Evolutionary conservation across 2,329 filamentous ascomycete species (phyloP), one percentile per base, ranked within the genome.

Genomic region (Penicillium sp.): DNA sequence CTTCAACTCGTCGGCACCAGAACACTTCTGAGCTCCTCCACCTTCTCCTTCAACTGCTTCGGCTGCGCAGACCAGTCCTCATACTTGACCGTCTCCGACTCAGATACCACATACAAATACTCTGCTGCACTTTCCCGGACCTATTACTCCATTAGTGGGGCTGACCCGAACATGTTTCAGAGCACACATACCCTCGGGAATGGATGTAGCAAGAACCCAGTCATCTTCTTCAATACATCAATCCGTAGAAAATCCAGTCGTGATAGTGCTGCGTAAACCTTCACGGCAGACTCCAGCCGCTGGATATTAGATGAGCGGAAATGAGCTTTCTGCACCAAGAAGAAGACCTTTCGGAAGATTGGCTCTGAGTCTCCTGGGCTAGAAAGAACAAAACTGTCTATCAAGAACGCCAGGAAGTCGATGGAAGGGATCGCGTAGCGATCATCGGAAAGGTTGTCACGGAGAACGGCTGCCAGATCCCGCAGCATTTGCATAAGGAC

Each of bases 261-360:
- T 4, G 87, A 86, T 28, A 97, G 78, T 0, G 87, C 87, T 2
- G 88, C 85, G 76, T 97, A 98, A 13, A 95, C 85, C 70, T 89
- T 89, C 62, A 96, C 80, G 25, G 91, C 92, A 0, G 92, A 90
- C 72, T 92, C 86, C 1, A 98, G 82, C 75, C 95, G 94, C 54
- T 88, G 85, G 46, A 97, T 85, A 73, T 92, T 95, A 22, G 89
- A 87, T 0, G 89, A 90, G 77, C 93, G 94, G 80, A 90, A 93
- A 65, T 93, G 90, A 0, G 90, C 85, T 75, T 89, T 92, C 71
- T 96, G 92, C 4, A 89, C 85, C 38, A 87, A 81, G 6, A 87
- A 80, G 61, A 93, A 92, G 3, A 97, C 78, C 6, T 76, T 81
- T 62, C 86, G 85, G 72, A 84, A 85, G 58, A 82, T 81, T 7